phyloP scores from a whole-genome alignment of 371 early-diverging fungal genomes.

The Parasitella parasitica region DNA sequence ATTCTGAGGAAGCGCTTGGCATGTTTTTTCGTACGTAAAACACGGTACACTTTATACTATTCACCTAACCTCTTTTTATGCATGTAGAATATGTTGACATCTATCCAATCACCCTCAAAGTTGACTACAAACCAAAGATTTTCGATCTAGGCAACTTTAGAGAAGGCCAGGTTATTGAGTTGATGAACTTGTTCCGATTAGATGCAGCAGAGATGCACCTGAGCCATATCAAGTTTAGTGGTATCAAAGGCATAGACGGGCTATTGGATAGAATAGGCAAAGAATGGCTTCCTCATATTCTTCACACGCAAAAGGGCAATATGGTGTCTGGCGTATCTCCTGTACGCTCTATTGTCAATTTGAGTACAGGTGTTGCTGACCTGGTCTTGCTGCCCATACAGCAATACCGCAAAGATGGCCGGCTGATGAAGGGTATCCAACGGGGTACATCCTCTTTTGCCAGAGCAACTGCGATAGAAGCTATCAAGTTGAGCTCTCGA shows the following conservation, averaged over 20 bases:
- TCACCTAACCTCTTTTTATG: not conserved
- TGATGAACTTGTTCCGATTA: conserved; percentile 90
- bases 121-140: conserved; percentile 97
- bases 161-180: conserved; percentile 80
- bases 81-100: conserved; percentile 65
- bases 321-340: conserved; percentile 92
- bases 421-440: conserved; percentile 82
- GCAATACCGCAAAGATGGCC: conserved; percentile 91
- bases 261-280: conserved; percentile 63
- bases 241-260: conserved; percentile 63
- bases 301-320: conserved; percentile 82
- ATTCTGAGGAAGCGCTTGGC: conserved; percentile 10
- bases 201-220: conserved; percentile 90
- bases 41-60: not conserved
- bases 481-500: conserved; percentile 83
- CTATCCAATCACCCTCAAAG: conserved; percentile 74
- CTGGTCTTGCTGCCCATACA: conserved; percentile 90
- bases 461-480: conserved; percentile 86
- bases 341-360: conserved; percentile 84
- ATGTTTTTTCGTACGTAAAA: conserved; percentile 67
- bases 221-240: conserved; percentile 72
- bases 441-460: conserved; percentile 89
- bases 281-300: conserved; percentile 90
- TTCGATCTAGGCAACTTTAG: conserved; percentile 73
- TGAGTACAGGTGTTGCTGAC: conserved; percentile 92